These are phyloP conservation scores for Candida patagonica DNA, from an alignment of 805 yeast genomes.

Conservation along the genomic window DNA sequence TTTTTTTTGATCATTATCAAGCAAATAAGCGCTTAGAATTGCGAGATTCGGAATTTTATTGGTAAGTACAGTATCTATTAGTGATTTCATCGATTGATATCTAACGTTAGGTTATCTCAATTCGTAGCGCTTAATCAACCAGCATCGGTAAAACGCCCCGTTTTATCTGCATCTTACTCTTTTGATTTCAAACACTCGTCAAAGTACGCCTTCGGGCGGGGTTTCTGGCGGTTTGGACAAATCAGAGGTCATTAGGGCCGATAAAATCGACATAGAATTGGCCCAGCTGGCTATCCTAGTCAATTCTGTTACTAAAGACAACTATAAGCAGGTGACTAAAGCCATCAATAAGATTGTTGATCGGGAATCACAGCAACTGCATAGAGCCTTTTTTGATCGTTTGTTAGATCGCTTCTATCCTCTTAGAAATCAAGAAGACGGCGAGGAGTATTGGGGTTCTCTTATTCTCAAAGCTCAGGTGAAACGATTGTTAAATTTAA, in stretches of 20 bases:
- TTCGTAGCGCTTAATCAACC: too few species aligned
- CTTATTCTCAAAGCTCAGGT: not conserved
- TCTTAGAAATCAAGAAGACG: too few species aligned
- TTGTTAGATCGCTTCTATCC: not conserved
- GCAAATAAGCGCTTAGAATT: too few species aligned
- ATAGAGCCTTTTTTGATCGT: not conserved
- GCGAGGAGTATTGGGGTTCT: not conserved
- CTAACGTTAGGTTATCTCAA: too few species aligned
- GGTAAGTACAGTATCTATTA: too few species aligned
- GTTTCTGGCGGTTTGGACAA: not conserved
- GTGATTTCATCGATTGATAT: too few species aligned
- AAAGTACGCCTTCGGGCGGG: constrained; percentile 6
- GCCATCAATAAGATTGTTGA: not conserved
- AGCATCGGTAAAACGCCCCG: too few species aligned
- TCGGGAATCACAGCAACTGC: not conserved
- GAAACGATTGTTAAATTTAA: too few species aligned
- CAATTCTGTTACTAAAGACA: not conserved
- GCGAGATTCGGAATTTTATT: too few species aligned
- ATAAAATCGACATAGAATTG: not conserved
- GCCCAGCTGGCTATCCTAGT: constrained; percentile 1
- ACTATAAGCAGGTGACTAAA: not conserved
- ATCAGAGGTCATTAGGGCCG: not conserved
- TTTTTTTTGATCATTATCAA: too few species aligned
- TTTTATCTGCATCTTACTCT: not conserved
- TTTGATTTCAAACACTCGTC: not conserved